Percentiles rank a stretch among this genome's conserved stretches.
Evolutionary conservation across 148 eudicot genomes (phyloP).

Genomic region (Suaeda aralocaspica): DNA sequence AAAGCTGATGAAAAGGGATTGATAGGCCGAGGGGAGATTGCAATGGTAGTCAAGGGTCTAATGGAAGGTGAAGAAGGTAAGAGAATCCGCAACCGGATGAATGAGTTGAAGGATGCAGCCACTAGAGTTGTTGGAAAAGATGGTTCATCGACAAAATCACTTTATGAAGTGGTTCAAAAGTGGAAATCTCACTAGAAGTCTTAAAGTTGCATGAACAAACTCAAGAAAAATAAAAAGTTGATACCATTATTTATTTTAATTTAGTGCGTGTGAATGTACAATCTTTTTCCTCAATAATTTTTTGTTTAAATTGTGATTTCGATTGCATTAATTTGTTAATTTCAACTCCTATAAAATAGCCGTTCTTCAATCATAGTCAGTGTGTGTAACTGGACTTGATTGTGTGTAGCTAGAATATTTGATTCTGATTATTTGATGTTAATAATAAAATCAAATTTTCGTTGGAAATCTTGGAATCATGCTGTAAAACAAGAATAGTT

Average conservation of each 20-base stretch:
- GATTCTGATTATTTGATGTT: background rate
- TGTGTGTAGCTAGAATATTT: background rate
- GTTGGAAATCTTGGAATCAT: background rate
- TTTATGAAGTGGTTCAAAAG: constrained; percentile 34
- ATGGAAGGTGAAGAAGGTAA: constrained; percentile 66
- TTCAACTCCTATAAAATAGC: background rate
- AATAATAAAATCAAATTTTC: background rate
- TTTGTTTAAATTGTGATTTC: background rate
- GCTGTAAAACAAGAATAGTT: background rate
- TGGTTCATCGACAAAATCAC: constrained; percentile 42
- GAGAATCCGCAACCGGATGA: constrained; percentile 27
- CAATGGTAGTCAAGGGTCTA: constrained; percentile 32
- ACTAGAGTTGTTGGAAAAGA: constrained; percentile 28
- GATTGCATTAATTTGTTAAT: background rate
- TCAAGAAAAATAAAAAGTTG: background rate
- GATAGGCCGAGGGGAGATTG: constrained; percentile 30
- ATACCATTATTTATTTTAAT: background rate
- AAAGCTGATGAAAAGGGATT: constrained; percentile 23
- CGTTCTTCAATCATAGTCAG: constrained; percentile 20
- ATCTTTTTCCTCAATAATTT: background rate
- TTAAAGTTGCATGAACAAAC: constrained; percentile 3
- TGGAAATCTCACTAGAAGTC: constrained; percentile 33
- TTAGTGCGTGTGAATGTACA: constrained; percentile 11
- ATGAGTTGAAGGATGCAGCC: constrained; percentile 43
- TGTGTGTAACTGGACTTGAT: constrained; percentile 7